Evolutionary conservation across 257 asterid species (phyloP).

Genomic region (Petrea volubilis): DNA sequence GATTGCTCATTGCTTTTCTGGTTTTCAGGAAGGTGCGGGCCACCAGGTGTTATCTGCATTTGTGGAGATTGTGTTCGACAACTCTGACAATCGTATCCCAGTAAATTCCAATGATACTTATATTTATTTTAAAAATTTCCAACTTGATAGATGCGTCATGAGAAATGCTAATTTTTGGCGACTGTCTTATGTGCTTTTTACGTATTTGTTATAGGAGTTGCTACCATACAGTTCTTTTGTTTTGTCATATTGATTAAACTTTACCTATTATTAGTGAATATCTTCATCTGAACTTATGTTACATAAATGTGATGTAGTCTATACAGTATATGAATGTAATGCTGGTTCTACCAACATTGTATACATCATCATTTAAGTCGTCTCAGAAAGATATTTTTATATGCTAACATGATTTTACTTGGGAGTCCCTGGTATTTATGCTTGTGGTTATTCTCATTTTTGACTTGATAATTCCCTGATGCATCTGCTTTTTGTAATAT

Average conservation of each 20-base stretch:
- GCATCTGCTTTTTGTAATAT: not conserved
- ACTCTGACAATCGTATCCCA: slow-evolving; percentile 95
- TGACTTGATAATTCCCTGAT: not conserved
- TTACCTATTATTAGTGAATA: slow-evolving; percentile 1
- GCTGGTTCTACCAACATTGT: slow-evolving; percentile 8
- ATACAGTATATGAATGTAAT: not conserved
- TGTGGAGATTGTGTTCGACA: slow-evolving; percentile 97
- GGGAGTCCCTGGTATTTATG: not conserved
- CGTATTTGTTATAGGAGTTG: not conserved
- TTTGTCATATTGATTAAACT: not conserved
- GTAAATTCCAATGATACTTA: slow-evolving; percentile 37
- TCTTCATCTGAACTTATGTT: slow-evolving; percentile 14
- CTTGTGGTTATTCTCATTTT: not conserved
- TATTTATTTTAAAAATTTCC: not conserved
- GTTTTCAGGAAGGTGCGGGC: slow-evolving; percentile 93
- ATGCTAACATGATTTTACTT: not conserved
- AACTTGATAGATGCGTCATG: not conserved
- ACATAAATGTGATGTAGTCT: slow-evolving; percentile 7
- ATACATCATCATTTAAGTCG: slow-evolving; percentile 2
- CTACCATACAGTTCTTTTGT: slow-evolving; percentile 9
- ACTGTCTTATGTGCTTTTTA: not conserved
- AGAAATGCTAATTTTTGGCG: not conserved
- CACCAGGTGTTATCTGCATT: slow-evolving; percentile 92
- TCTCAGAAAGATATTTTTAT: not conserved
- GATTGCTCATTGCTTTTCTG: slow-evolving; percentile 18